Base-by-base conservation (phyloP, 352 stramenopile species). In the Phytophthora pinifolia region DNA sequence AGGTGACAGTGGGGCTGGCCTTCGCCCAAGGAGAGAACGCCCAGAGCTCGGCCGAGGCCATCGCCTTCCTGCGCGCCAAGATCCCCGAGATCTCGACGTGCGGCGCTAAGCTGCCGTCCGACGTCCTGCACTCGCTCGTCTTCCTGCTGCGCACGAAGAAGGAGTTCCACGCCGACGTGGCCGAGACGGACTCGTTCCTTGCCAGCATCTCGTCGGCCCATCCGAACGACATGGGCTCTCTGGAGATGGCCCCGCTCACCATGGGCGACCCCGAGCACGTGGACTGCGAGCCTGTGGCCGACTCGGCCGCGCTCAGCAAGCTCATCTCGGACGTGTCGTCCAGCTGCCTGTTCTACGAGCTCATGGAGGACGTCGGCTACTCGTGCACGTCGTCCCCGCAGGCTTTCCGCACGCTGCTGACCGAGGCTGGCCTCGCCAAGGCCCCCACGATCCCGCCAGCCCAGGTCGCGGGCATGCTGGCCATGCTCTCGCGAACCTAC, bases 341-440 rank as follows among this genome's bases (percentile, higher is more conserved):
- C 1, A 91, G 81, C 48, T 93, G 83, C 38, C 44, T 96, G 27
- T 96, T 96, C 54, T 94, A 93, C 52, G 87, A 96, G 31, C 64
- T 97, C 32, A 92, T 97, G 86, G 85, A 94, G 59, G 89, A 97
- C 38, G 84, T 97, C 12, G 89, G 89, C 7, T 94, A 96, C 62
- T 76, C 79, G 38, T 89, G 79, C 54, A 96, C 86, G 46, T 79
- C 85, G 25, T 89, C 74, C 14, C 41, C 83, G 7, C 78, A 88
- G 49, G 70, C 84, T 13, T 94, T 97, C 59, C 85, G 88, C 14
- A 88, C 83, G 44, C 73, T 96, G 17, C 57, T 94, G 45, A 77
- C 79, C 4, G 87, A 97, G 56, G 88, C 87, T 25, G 86, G 86
- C 3, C 59, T 96, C 4, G 72, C 76, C 15, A 87, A 94, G 15